Evolutionary conservation across 208 protist genomes (phyloP).

Genomic region (Acanthamoeba castellanii): DNA sequence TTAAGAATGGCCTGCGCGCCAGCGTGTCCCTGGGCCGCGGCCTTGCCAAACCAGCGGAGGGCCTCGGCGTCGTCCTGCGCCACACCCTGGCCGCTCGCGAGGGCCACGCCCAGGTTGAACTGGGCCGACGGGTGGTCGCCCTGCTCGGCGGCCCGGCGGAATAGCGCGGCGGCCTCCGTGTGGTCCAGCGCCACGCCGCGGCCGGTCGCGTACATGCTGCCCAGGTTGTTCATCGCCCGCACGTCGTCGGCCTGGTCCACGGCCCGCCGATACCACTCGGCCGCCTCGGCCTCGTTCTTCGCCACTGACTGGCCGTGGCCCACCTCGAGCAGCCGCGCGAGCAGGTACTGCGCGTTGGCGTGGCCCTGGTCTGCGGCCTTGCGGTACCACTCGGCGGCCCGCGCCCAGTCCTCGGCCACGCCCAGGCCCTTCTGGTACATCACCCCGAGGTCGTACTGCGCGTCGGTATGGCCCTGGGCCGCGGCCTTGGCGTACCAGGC

Average conservation of each 20-base stretch:
- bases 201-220: neutral
- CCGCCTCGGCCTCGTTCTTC: neutral
- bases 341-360: neutral
- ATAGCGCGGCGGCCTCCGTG: neutral
- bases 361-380: neutral
- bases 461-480: neutral
- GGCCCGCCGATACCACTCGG: neutral
- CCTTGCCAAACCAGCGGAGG: neutral
- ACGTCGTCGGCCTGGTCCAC: neutral
- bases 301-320: neutral
- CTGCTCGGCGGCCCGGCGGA: neutral
- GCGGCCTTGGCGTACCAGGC: neutral
- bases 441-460: conserved; percentile 22
- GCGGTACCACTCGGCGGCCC: neutral
- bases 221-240: neutral
- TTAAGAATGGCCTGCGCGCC: neutral
- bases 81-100: neutral
- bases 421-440: neutral
- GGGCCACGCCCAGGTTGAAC: conserved; percentile 3
- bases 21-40: neutral
- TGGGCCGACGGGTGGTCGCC: neutral
- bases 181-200: neutral
- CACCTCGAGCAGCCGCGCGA: neutral
- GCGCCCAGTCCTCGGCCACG: neutral
- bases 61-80: neutral